Evolutionary conservation across 2,329 filamentous ascomycete species (phyloP).

Genomic region (Phaeomoniella chlamydospora): DNA sequence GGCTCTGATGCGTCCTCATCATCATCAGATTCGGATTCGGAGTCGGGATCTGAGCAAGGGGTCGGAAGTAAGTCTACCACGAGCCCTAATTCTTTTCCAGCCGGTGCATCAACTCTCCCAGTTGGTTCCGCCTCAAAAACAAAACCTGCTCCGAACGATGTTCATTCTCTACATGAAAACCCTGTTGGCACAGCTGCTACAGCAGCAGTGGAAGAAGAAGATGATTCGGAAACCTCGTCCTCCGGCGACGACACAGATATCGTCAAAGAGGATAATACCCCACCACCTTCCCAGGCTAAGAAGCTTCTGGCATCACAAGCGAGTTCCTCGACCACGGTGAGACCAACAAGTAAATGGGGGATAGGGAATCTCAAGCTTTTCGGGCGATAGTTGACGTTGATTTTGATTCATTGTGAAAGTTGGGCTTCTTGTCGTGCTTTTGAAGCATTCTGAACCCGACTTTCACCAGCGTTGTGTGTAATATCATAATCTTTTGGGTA

Average conservation of each 20-base stretch:
- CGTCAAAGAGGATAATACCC: conserved; percentile 1
- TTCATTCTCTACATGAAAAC: no score
- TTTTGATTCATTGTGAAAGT: no score
- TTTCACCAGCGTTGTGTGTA: no score
- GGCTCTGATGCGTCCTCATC: neutral
- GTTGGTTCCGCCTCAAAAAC: neutral
- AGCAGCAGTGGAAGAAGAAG: neutral
- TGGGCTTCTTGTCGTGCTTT: no score
- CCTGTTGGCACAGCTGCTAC: neutral
- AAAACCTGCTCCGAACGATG: no score
- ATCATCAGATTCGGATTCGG: neutral
- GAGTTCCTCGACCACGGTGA: neutral
- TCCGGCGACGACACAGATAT: conserved; percentile 1
- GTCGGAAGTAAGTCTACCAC: neutral
- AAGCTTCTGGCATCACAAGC: neutral
- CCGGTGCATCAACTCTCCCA: no score
- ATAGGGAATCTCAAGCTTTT: neutral
- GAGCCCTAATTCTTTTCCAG: neutral
- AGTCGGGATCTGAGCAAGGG: neutral
- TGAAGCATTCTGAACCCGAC: no score
- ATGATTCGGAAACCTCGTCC: no score
- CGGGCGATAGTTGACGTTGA: no score
- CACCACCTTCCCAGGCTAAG: neutral
- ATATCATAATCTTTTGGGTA: no score
- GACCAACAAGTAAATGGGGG: neutral